phyloP scores from a whole-genome alignment of 345 rosid species.

The Lagerstroemia speciosa region DNA sequence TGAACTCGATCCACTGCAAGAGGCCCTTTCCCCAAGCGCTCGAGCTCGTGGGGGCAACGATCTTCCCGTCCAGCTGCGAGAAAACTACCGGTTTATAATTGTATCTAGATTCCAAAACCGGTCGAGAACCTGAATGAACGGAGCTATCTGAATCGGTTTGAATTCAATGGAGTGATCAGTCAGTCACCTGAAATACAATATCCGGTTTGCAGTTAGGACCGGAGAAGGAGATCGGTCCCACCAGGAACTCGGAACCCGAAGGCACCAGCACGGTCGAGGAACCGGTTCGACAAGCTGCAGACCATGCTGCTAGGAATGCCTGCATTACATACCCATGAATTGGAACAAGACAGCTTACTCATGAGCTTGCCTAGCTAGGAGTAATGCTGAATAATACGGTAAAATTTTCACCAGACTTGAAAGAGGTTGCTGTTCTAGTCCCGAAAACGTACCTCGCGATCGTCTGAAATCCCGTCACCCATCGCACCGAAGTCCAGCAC shows the following conservation, averaged over 20 bases:
- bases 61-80: slow-evolving; percentile 65
- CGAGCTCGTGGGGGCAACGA: slow-evolving; percentile 61
- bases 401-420: too few species aligned
- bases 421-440: too few species aligned
- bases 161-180: background rate
- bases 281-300: slow-evolving; percentile 50
- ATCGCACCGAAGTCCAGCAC: slow-evolving; percentile 61
- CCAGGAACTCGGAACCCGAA: slow-evolving; percentile 53
- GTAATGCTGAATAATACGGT: background rate
- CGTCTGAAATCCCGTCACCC: slow-evolving; percentile 67
- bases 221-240: slow-evolving; percentile 55
- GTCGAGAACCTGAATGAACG: background rate
- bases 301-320: slow-evolving; percentile 75
- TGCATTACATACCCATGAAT: slow-evolving; percentile 20
- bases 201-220: slow-evolving; percentile 47
- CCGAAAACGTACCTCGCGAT: slow-evolving; percentile 46
- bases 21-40: slow-evolving; percentile 45
- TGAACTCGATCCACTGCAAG: slow-evolving; percentile 73
- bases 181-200: slow-evolving; percentile 60
- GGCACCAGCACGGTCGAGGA: slow-evolving; percentile 58
- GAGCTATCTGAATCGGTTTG: background rate
- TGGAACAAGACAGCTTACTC: background rate
- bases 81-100: background rate
- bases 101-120: background rate
- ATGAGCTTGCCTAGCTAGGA: background rate